Evolutionary conservation across 2,329 filamentous ascomycete species (phyloP), one percentile per base, ranked within the genome.

Genomic region (Ceratocystis eucalypticola): DNA sequence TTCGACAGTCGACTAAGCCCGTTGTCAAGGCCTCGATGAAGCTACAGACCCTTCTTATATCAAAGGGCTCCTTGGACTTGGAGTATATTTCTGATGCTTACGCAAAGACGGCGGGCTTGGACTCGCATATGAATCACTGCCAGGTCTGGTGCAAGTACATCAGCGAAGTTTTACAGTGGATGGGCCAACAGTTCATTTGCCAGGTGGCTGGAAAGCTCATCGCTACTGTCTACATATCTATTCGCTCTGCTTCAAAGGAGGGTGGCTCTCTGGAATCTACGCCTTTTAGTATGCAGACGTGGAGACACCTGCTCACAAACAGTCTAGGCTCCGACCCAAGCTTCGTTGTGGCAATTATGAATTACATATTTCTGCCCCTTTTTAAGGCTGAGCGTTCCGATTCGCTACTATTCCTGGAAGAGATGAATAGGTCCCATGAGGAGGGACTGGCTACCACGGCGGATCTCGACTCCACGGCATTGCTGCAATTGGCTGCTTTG

Each of bases 11-110:
- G 44, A 79, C 84, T 17, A 85, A 83, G 69, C 81, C 85, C 8
- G 78, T 86, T 64, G 84, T 85, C 50, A 90, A 90, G 72, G 87
- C 87, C 45, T 83, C 86, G 5, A 81, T 91, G 68, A 85, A 86
- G 71, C 82, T 82, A 17, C 76, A 90, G 46, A 84, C 88, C 61
- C 81, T 86, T 71, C 82, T 91, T 66, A 72, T 91, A 2, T 76
- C 79, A 61, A 90, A 88, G 72, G 76, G 78, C 1, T 77, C 86
- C 12, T 74, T 88, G 30, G 76, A 76, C 70, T 71, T 81, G 66
- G 72, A 76, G 66, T 76, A 82, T 67, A 73, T 84, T 41, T 73
- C 75, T 10, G 70, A 71, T 17, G 77, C 74, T 28, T 84, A 83
- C 69, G 71, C 69, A 45, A 70, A 72, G 25, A 70, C 74, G 7